These are phyloP conservation scores for Hortaea sp. DNA, from an alignment of 2,329 filamentous ascomycete genomes.

Conservation along the genomic window DNA sequence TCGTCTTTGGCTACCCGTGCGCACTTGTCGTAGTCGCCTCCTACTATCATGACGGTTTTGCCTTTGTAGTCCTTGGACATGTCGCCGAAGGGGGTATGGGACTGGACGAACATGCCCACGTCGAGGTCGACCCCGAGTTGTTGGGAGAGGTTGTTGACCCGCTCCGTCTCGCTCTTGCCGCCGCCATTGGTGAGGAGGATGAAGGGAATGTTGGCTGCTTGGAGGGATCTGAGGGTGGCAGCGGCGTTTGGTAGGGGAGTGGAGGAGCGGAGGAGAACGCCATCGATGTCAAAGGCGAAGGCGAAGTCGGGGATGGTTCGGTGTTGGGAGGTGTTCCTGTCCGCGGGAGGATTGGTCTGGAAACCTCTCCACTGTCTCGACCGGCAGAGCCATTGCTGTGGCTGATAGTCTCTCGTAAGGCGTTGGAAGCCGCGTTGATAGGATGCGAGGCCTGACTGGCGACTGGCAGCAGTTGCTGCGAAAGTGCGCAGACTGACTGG, in stretches of 20 bases:
- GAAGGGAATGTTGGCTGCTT: conserved; percentile 70
- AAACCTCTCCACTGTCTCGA: not conserved
- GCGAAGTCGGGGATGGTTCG: conserved; percentile 35
- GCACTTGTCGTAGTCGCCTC: conserved; percentile 46
- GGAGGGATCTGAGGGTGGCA: conserved; percentile 62
- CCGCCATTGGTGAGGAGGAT: conserved; percentile 95
- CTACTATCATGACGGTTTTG: conserved; percentile 40
- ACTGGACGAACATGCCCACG: conserved; percentile 68
- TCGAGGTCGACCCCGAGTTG: conserved; percentile 56
- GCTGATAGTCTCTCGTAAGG: too few relatives aligned
- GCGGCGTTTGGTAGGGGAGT: conserved; percentile 69
- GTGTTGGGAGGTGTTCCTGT: not conserved
- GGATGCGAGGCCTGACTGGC: too few relatives aligned
- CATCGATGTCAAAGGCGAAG: conserved; percentile 67
- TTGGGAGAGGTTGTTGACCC: conserved; percentile 58
- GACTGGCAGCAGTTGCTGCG: too few relatives aligned
- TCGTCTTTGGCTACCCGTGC: conserved; percentile 62
- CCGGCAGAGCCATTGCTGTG: too few relatives aligned
- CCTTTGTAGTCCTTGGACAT: conserved; percentile 48
- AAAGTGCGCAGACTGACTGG: too few relatives aligned
- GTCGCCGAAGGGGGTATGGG: conserved; percentile 79
- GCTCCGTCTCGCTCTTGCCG: conserved; percentile 67
- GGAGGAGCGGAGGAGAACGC: conserved; percentile 79
- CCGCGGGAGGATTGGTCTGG: not conserved
- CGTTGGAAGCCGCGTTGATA: too few relatives aligned